Percentiles rank a stretch among this genome's conserved stretches.
These are phyloP conservation scores for Phellinidium pouzarii DNA, from an alignment of 1,284 basidiomycete genomes.

Conservation along the genomic window DNA sequence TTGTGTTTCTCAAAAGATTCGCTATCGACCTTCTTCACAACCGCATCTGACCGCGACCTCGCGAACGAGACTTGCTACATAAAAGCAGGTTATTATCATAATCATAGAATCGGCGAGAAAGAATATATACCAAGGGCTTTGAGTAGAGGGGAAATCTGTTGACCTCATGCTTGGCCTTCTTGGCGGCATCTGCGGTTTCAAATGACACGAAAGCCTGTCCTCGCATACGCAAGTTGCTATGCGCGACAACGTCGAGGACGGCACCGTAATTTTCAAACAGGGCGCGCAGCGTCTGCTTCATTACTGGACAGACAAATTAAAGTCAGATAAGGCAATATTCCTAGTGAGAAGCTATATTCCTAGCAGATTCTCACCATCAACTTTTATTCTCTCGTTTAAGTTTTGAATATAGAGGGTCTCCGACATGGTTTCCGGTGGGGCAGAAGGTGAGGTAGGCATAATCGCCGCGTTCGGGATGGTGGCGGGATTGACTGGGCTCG, in stretches of 20 bases:
- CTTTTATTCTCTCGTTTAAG: constrained; percentile 93
- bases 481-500: constrained; percentile 26
- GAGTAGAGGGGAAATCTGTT: constrained; percentile 93
- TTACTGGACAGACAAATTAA: constrained; percentile 39
- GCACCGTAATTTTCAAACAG: constrained; percentile 93
- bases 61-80: constrained; percentile 91
- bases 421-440: constrained; percentile 38
- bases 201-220: constrained; percentile 98
- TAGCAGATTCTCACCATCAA: constrained; percentile 52
- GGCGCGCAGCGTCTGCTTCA: constrained; percentile 83
- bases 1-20: constrained; percentile 74
- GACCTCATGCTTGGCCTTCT: constrained; percentile 88
- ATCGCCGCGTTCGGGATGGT: constrained; percentile 24
- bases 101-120: neutral
- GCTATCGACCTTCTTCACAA: constrained; percentile 69
- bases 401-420: constrained; percentile 97
- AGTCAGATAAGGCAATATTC: neutral
- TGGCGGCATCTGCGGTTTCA: constrained; percentile 70
- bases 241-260: constrained; percentile 88
- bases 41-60: constrained; percentile 80
- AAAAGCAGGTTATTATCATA: neutral
- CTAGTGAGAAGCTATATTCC: constrained; percentile 9
- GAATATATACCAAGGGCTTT: constrained; percentile 78
- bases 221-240: constrained; percentile 91
- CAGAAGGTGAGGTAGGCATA: constrained; percentile 24